Evolutionary conservation across 306 rosid genomes (phyloP), one percentile per base, ranked within the genome.

Genomic region (Vicia sativa): DNA sequence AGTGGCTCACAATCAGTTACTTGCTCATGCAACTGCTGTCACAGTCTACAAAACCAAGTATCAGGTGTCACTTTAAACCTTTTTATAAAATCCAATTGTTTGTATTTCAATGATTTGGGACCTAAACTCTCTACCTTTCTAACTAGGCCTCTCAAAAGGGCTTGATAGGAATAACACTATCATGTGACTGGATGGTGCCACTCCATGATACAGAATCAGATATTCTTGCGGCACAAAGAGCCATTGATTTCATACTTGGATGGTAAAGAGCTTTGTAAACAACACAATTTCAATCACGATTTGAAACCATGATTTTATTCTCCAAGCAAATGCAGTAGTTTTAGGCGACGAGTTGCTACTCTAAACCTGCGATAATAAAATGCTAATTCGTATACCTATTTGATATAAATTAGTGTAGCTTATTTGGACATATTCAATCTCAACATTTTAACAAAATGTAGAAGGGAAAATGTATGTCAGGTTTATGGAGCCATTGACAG

Each of bases 21-120:
- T 87, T 18, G 82, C 91, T 81, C 88, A 85, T 80, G 90, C 82
- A 16, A 67, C 76, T 12, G 82, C 75, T 1, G 85, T 75, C 46
- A 38, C 73, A 21, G 9, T 84, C 6, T 87, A 81, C 43, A 82
- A 38, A 38, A 4, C 63, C 6, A 80, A 79, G 18, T 84, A 84
- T 48, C 85, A 81, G 85, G 81, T 87, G 46, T 53, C 5, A n/a
- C 7, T 11, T 25, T 26, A 52, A 9, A 2, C 28, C 7, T 11
- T 16, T 13, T 31, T 44, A 42, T 42, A n/a, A n/a, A n/a, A n/a
- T n/a, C n/a, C n/a, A n/a, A n/a, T n/a, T n/a, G n/a, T n/a, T n/a
- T n/a, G n/a, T n/a, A n/a, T n/a, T n/a, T n/a, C n/a, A n/a, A n/a
- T n/a, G n/a, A n/a, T n/a, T n/a, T 28, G n/a, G 26, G 23, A 12